A percentile compares a stretch with the other conserved stretches of the same genome.
phyloP scores from a whole-genome alignment of 1,284 basidiomycete species.

The Malassezia pachydermatis region DNA sequence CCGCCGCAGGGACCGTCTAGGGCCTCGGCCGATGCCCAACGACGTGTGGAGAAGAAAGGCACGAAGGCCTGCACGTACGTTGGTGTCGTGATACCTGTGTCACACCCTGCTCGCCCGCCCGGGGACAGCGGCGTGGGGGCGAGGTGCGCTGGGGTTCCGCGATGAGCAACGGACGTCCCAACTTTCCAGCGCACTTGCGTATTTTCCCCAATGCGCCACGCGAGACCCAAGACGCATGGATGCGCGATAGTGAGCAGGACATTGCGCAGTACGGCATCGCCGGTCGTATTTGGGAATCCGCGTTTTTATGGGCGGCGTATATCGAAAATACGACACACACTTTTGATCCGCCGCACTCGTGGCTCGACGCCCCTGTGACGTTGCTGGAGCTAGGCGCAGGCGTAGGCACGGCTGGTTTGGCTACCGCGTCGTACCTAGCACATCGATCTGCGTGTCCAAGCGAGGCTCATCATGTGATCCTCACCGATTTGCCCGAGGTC shows the following conservation, averaged over 20 bases:
- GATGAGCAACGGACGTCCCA: slow-evolving; percentile 24
- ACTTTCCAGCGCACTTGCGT: slow-evolving; percentile 31
- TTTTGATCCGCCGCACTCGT: slow-evolving; percentile 38
- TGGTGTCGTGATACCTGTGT: no score
- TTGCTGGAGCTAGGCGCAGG: slow-evolving; percentile 43
- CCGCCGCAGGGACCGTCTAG: no score
- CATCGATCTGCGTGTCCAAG: neutral
- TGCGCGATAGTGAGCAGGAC: slow-evolving; percentile 30
- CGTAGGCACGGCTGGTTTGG: slow-evolving; percentile 37
- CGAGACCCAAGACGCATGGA: neutral
- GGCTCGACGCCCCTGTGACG: slow-evolving; percentile 16
- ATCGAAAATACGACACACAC: slow-evolving; percentile 15
- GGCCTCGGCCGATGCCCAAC: no score
- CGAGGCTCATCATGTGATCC: slow-evolving; percentile 21
- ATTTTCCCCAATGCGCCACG: slow-evolving; percentile 18
- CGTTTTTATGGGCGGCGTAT: slow-evolving; percentile 33
- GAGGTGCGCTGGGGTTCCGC: no score
- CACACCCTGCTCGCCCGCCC: no score
- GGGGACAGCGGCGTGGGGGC: no score
- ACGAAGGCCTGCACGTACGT: no score
- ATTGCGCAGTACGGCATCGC: slow-evolving; percentile 43
- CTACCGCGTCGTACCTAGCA: slow-evolving; percentile 29
- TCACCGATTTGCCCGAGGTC: slow-evolving; percentile 44
- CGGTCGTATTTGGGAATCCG: slow-evolving; percentile 45
- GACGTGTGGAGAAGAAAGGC: no score